Evolutionary conservation across 805 yeast species (phyloP), one percentile per base, ranked within the genome.

Genomic region (Metschnikowia kunwiensis): DNA sequence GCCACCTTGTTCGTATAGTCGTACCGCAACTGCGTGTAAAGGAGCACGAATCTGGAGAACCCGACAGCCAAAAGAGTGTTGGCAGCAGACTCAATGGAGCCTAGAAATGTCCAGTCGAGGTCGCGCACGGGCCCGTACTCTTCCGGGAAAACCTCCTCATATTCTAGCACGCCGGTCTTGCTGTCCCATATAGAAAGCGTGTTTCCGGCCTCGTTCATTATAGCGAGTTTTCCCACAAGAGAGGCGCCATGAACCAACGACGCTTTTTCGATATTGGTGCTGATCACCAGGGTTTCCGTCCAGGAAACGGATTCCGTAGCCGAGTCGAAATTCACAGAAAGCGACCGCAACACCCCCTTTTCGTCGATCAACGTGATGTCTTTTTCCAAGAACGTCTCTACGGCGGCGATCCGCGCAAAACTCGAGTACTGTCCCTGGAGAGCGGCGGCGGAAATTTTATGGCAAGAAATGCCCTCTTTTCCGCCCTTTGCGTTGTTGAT

Each of bases 1-100:
- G 95, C 91, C 0, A 79, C 71, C 15, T 72, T 70, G 50, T 86
- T 86, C 1, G 96, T 87, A 54, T 89, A 91, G 53, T 89, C 97
- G 55, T 83, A 87, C 38, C 97, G 72, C 43, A 86, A 63, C 57
- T 88, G 95, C 1, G 95, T 80, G 55, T 82, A 88, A 11, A 88
- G 61, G 2, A 81, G 54, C 1, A 85, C 84, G 40, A 70, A 66
- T 7, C 75, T 63, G 5, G 68, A 63, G 49, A 86, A 89, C 0
- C 96, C 96, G 24, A 88, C 79, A 0, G 95, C 82, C 20, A 89
- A 64, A 5, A 89, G 76, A 27, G 88, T 82, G 23, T 77, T 46
- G 7, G 58, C 40, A 3, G 75, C 39, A 65, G 71, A 9, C 67
- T 68, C 1, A 82, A 32, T 30, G 12, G 59, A 50, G 25, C 59